Evolutionary conservation across 768 basidiomycete genomes (phyloP), one percentile per base, ranked within the genome.

Genomic region (Strobilomyces echinocephalus): DNA sequence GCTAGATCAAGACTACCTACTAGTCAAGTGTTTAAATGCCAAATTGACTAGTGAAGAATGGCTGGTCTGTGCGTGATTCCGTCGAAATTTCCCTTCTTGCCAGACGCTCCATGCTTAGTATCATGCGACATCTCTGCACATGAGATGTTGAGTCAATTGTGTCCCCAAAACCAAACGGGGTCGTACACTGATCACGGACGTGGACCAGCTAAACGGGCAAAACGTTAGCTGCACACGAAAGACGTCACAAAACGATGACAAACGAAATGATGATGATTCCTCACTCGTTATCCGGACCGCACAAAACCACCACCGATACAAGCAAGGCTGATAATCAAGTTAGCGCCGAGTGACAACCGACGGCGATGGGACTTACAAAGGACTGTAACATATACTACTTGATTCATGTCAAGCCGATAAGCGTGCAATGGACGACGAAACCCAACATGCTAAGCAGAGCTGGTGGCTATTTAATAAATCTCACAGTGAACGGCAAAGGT

Each of bases 101-200:
- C 10, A 70, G 54, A 15, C 57, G 49, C 26, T 63, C 63, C 61
- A 64, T 63, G 39, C 59, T 57, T 8, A 63, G 28, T 40, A 70
- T 57, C 50, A 64, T 48, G n/a, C 42, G 53, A 52, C 68, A 68
- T 6, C 63, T 66, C 67, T 68, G 5, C 18, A 30, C 24, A 18
- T 1, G 28, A 38, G n/a, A 26, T 50, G 12, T 36, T 20, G 28
- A 52, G 16, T 15, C 7, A 18, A 40, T 12, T 26, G 1, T 11
- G 18, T 36, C 40, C 16, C 9, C 30, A 3, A 33, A 49, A 38
- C 9, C 2, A 28, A 39, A 51, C 7, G 26, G 3, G 42, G 10
- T 21, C 58, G 14, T 60, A 64, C 14, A 31, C 60, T 65, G 31
- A 34, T n/a, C 16, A 60, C 3, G 20, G 55, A 20, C 11, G 53